Base-by-base conservation (phyloP, 768 basidiomycete species). In the Boletellus sp. region DNA sequence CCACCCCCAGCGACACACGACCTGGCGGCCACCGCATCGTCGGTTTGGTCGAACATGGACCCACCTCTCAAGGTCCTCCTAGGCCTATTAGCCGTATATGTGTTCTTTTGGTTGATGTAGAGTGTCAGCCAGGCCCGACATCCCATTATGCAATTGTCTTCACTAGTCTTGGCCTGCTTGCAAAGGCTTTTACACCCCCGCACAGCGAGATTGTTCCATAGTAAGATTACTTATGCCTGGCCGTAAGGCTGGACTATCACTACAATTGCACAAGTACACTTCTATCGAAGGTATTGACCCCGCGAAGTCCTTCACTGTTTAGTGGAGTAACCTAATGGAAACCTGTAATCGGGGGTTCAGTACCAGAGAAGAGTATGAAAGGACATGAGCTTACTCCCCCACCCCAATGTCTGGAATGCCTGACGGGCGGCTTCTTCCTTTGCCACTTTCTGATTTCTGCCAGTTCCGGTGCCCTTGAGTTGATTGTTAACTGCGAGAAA, bases 21-120 rank as follows among this genome's bases (percentile, higher is more conserved):
- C 42, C 55, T 70, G 23, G 51, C 69, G 19, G 67, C 68, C 36
- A 69, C 67, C 5, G 68, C 70, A 1, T 56, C 65, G 4, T 73
- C 65, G 8, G 65, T 57, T 10, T 69, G 81, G 48, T 66, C 69
- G 13, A 78, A 78, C 46, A 66, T 90, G 49, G 80, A 84, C 57
- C 81, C 87, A 6, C 85, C 90, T 60, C 64, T 83, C 46, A 85
- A 83, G 64, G 68, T 87, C 24, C 66, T 91, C 24, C 56, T 88
- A 4, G 81, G 72, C 19, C 70, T 93, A 16, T 50, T 84, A 10
- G 84, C 72, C 7, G 77, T 75, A n/a, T 93, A 90, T 64, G 54
- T 77, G 5, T 61, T 87, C 36, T 74, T 80, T 56, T 78, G 74
- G 78, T 69, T 70, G 45, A 58, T 70, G 55, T 68, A 68, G 42